Percentiles rank a stretch among this genome's conserved stretches.
Evolutionary conservation across 768 basidiomycete genomes (phyloP).

Genomic region (Russula griseocarnosa): DNA sequence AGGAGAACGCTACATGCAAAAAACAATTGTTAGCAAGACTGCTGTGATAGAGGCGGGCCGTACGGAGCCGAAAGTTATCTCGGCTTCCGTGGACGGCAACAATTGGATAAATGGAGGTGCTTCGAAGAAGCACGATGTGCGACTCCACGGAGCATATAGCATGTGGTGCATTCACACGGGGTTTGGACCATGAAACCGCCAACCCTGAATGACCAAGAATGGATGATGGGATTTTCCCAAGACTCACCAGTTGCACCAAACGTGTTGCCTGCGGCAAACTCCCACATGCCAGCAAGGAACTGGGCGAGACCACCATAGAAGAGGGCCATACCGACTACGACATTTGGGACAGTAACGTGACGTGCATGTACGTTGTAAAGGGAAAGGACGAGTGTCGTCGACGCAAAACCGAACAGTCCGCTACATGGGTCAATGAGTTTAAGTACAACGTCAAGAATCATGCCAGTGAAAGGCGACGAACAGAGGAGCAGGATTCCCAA

Average conservation of each 20-base stretch:
- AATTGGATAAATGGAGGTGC: background rate
- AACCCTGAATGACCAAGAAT: background rate
- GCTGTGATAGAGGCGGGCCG: background rate
- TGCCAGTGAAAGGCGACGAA: slow-evolving; percentile 31
- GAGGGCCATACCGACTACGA: slow-evolving; percentile 82
- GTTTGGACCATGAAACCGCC: no score
- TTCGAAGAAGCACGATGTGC: background rate
- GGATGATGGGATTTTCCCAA: background rate
- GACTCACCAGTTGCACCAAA: slow-evolving; percentile 70
- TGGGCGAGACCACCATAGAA: slow-evolving; percentile 83
- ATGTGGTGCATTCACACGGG: background rate
- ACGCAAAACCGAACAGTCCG: slow-evolving; percentile 79
- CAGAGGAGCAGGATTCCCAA: slow-evolving; percentile 65
- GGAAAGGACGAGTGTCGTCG: slow-evolving; percentile 77
- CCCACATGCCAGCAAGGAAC: slow-evolving; percentile 86
- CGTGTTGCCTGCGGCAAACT: slow-evolving; percentile 50
- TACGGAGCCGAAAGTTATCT: background rate
- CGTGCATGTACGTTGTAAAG: slow-evolving; percentile 65
- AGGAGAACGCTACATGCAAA: slow-evolving; percentile 58
- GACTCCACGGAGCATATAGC: background rate
- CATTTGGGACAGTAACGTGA: slow-evolving; percentile 55
- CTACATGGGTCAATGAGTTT: slow-evolving; percentile 49
- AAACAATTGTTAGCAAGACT: slow-evolving; percentile 16
- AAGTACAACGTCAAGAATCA: slow-evolving; percentile 43
- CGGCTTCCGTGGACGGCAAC: background rate